These are phyloP conservation scores for Colletotrichum destructivum DNA, from an alignment of 2,329 filamentous ascomycete species.

Conservation along the genomic window DNA sequence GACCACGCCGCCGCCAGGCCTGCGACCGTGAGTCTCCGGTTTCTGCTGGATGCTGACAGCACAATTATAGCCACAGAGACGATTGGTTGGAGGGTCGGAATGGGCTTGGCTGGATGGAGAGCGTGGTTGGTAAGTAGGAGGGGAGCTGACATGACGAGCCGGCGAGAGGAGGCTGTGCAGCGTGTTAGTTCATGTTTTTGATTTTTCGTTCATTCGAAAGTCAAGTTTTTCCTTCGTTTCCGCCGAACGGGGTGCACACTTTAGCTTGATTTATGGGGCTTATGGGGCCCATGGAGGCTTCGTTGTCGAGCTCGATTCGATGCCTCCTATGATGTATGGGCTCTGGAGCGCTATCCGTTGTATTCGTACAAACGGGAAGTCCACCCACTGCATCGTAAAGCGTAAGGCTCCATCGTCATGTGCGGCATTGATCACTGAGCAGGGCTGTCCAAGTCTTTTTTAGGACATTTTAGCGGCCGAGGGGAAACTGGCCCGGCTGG, in stretches of 20 bases:
- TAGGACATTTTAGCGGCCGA: constrained; percentile 33
- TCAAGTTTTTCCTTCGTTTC: constrained; percentile 21
- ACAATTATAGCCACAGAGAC: not conserved
- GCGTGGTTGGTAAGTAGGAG: constrained; percentile 12
- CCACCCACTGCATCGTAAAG: constrained; percentile 2
- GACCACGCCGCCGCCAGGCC: not conserved
- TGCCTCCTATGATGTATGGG: not conserved
- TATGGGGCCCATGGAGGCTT: not conserved
- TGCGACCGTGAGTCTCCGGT: not conserved
- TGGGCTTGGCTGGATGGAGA: constrained; percentile 19
- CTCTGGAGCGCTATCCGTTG: not conserved
- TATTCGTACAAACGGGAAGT: not conserved
- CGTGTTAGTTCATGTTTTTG: constrained; percentile 1
- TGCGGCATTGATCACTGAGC: constrained; percentile 13
- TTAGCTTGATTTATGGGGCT: constrained; percentile 14
- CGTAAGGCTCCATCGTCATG: constrained; percentile 8
- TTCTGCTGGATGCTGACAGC: constrained; percentile 9
- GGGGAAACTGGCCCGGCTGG: constrained; percentile 19
- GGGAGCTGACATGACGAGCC: not conserved
- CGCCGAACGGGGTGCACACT: constrained; percentile 13
- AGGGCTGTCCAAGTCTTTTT: constrained; percentile 32
- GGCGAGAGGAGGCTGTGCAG: constrained; percentile 23
- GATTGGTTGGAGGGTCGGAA: constrained; percentile 10
- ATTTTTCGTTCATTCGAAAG: not conserved
- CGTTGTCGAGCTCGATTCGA: constrained; percentile 4